Evolutionary conservation across 2,329 filamentous ascomycete species (phyloP).

Genomic region (Sporothrix inflata): DNA sequence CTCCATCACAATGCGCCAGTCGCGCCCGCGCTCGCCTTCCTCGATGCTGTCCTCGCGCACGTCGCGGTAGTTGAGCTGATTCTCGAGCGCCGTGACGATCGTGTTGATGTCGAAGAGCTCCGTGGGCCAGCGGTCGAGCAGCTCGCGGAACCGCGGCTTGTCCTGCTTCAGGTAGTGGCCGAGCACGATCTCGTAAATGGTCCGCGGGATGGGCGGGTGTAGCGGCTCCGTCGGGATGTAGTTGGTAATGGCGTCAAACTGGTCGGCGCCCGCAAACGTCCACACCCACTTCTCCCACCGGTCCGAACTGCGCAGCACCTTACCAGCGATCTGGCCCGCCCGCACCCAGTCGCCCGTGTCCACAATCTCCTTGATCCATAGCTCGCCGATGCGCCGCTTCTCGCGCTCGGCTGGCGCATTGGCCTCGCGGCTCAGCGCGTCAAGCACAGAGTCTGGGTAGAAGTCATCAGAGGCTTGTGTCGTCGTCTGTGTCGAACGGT

Average conservation of each 20-base stretch:
- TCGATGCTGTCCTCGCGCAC: slow-evolving; percentile 76
- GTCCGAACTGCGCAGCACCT: slow-evolving; percentile 76
- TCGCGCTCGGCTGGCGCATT: slow-evolving; percentile 78
- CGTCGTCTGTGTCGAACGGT: slow-evolving; percentile 37
- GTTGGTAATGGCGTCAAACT: slow-evolving; percentile 86
- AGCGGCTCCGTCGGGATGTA: slow-evolving; percentile 79
- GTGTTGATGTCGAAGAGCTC: slow-evolving; percentile 81
- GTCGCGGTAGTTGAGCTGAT: slow-evolving; percentile 76
- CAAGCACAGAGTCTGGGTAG: slow-evolving; percentile 73
- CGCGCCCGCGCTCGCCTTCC: slow-evolving; percentile 70
- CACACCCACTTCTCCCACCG: slow-evolving; percentile 97
- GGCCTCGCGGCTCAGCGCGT: slow-evolving; percentile 59
- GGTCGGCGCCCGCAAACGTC: slow-evolving; percentile 83
- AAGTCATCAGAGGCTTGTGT: slow-evolving; percentile 56
- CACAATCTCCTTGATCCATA: slow-evolving; percentile 89
- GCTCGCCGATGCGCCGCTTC: slow-evolving; percentile 86
- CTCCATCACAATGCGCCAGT: slow-evolving; percentile 90
- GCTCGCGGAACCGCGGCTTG: slow-evolving; percentile 72
- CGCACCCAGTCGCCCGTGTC: slow-evolving; percentile 72
- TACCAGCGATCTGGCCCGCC: slow-evolving; percentile 80
- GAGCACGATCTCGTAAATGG: slow-evolving; percentile 86
- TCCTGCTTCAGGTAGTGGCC: slow-evolving; percentile 85
- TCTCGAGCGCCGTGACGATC: slow-evolving; percentile 77
- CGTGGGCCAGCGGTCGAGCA: slow-evolving; percentile 81
- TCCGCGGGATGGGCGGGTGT: slow-evolving; percentile 75